Percentiles rank a stretch among this genome's conserved stretches.
Conservation (phyloP, 805 yeast genomes). For the Dipodascopsis uninucleata region DNA sequence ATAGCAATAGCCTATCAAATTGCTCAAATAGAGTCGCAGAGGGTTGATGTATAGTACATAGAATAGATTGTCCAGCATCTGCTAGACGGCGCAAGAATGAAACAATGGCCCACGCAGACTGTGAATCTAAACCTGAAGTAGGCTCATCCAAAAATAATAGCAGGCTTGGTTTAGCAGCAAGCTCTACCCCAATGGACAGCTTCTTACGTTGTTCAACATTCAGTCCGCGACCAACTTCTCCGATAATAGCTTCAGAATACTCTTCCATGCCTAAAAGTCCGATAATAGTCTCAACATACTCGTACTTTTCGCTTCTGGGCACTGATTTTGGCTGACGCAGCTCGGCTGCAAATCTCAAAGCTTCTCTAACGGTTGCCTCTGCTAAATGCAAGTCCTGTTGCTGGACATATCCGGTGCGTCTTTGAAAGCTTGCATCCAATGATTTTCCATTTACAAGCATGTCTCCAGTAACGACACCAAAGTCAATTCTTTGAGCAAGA, state of each 20-base stretch:
- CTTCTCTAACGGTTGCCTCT: constrained; percentile 70
- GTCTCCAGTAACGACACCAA: constrained; percentile 72
- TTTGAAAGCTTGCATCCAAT: constrained; percentile 61
- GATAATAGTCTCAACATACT: constrained; percentile 65
- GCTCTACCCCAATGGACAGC: constrained; percentile 65
- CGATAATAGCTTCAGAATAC: constrained; percentile 75
- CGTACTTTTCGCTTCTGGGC: constrained; percentile 55
- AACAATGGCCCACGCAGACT: constrained; percentile 65
- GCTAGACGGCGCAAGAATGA: constrained; percentile 62
- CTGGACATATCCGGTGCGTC: constrained; percentile 76
- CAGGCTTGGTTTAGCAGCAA: constrained; percentile 64
- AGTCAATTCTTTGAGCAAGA: constrained; percentile 62
- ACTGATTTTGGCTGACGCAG: constrained; percentile 61
- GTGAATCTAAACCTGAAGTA: constrained; percentile 64
- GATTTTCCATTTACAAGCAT: constrained; percentile 66
- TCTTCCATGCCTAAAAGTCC: constrained; percentile 61
- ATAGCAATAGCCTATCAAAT: constrained; percentile 61
- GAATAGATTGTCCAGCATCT: constrained; percentile 65
- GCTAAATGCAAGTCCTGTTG: constrained; percentile 74
- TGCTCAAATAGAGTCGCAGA: constrained; percentile 64
- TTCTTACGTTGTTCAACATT: constrained; percentile 67
- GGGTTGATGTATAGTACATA: constrained; percentile 75
- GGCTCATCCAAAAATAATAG: constrained; percentile 63
- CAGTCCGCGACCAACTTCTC: constrained; percentile 68
- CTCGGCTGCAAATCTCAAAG: constrained; percentile 65